Percentiles rank a stretch among this genome's conserved stretches.
phyloP scores from a whole-genome alignment of 192 early-diverging fungal genomes.

The Allomyces macrogynus region DNA sequence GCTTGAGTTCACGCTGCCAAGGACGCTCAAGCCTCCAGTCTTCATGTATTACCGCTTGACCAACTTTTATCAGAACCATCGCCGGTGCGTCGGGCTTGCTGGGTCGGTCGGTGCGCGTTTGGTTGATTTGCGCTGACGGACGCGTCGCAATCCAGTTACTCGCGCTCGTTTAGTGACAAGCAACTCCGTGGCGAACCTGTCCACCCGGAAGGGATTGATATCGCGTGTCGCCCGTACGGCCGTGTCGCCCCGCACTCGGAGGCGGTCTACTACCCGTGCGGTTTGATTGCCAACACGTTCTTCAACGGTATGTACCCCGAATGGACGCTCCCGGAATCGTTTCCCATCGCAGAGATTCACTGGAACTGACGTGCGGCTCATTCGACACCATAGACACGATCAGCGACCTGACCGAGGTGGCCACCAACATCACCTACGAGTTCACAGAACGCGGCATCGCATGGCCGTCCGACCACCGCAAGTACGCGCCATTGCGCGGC shows the following conservation, averaged over 20 bases:
- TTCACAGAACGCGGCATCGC: conserved; percentile 58
- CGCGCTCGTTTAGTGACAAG: too few relatives aligned
- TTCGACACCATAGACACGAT: too few relatives aligned
- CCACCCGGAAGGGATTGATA: too few relatives aligned
- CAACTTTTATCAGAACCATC: conserved; percentile 98
- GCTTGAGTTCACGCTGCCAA: conserved; percentile 48
- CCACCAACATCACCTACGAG: conserved; percentile 18
- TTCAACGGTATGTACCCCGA: conserved; percentile 55
- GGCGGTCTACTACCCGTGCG: conserved; percentile 73
- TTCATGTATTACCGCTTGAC: conserved; percentile 90
- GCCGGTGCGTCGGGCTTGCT: conserved; percentile 16
- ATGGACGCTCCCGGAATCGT: neutral
- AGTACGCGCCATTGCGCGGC: conserved; percentile 29
- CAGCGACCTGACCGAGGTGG: conserved; percentile 3
- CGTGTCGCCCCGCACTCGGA: neutral
- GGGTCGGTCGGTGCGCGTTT: too few relatives aligned
- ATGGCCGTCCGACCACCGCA: conserved; percentile 67
- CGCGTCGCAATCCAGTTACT: too few relatives aligned
- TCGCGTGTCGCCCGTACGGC: too few relatives aligned
- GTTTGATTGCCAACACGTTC: conserved; percentile 90
- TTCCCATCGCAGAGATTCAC: neutral
- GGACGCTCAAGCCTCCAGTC: conserved; percentile 49
- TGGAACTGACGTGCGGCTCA: too few relatives aligned
- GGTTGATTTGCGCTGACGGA: too few relatives aligned
- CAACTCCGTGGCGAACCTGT: too few relatives aligned